These are phyloP conservation scores for Hanseniaspora uvarum DNA, from an alignment of 1,139 yeast species.

Conservation along the genomic window DNA sequence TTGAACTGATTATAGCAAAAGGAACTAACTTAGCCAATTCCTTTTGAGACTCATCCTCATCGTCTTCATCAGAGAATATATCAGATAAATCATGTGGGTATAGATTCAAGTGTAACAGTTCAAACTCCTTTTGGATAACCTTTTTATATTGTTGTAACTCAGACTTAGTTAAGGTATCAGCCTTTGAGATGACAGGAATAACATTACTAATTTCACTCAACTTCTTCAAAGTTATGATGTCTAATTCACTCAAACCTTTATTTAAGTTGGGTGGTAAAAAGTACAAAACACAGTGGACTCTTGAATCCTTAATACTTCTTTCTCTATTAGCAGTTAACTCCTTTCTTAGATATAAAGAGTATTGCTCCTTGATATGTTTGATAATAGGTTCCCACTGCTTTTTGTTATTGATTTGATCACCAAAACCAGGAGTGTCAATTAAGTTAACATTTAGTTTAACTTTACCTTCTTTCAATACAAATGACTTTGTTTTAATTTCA, in stretches of 20 bases:
- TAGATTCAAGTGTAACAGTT: constrained; percentile 60
- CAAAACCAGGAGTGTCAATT: constrained; percentile 96
- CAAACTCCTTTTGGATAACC: constrained; percentile 65
- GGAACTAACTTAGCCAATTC: constrained; percentile 77
- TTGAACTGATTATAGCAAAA: constrained; percentile 93
- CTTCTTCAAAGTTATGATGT: constrained; percentile 71
- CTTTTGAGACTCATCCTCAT: constrained; percentile 68
- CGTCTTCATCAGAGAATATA: constrained; percentile 42
- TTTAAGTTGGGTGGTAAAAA: constrained; percentile 80
- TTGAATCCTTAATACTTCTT: constrained; percentile 68
- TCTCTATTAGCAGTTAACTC: constrained; percentile 96
- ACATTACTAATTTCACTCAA: constrained; percentile 86
- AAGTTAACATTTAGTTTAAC: constrained; percentile 77
- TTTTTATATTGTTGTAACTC: constrained; percentile 75
- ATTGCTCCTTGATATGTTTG: constrained; percentile 92
- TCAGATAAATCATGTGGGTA: constrained; percentile 65
- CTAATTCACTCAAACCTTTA: constrained; percentile 68
- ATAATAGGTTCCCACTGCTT: constrained; percentile 96
- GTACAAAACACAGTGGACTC: constrained; percentile 88
- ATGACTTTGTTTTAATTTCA: constrained; percentile 68
- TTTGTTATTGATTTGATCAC: constrained; percentile 91
- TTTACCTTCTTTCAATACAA: constrained; percentile 67
- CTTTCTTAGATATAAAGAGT: constrained; percentile 81
- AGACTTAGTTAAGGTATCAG: constrained; percentile 76
- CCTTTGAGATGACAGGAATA: constrained; percentile 87